Base-by-base conservation (phyloP, 1,139 yeast species). In the Magnusiomyces tetraspermus region DNA sequence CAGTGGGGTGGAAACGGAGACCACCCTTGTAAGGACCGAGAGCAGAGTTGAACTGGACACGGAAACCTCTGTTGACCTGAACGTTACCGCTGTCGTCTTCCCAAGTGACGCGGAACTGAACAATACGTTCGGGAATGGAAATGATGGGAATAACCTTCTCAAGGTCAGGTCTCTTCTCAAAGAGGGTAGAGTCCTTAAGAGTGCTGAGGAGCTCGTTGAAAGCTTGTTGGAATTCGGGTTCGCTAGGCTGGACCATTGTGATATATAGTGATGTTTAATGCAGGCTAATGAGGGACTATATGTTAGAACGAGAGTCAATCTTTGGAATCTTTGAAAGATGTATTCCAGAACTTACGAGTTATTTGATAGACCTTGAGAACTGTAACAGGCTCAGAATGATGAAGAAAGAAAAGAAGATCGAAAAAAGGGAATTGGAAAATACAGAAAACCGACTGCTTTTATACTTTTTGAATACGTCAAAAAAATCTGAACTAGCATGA, bases 21-120 rank as follows among this genome's bases (percentile, higher is more conserved):
- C 98, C 98, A 70, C 98, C 98, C 78, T 92, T 92, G 86, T 87
- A 92, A 64, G 98, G 98, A 71, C 98, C 98, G 63, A 92, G 80
- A 55, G 97, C 95, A 54, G 96, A 88, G 83, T 89, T 92, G 80
- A 87, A 92, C 77, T 92, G 98, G 59, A 92, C 97, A 77, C 98
- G 83, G 87, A 79, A 92, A 71, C 97, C 98, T 64, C 89, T 82
- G 82, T 94, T 92, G 61, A 90, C 95, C 76, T 89, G 94, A 68
- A 87, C 77, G 66, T 80, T 83, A 63, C 96, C 96, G 65, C 82
- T 76, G 77, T 90, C 98, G 69, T 90, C 88, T 76, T 92, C 97
- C 98, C 98, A 92, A 53, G 85, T 79, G 56, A 92, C 97, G 76
- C 97, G 84, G 83, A 92, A 92, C 72, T 89, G 97, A 69, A 92